Base-by-base conservation (phyloP, 371 early-diverging fungal genomes). In the Mucor irregularis region DNA sequence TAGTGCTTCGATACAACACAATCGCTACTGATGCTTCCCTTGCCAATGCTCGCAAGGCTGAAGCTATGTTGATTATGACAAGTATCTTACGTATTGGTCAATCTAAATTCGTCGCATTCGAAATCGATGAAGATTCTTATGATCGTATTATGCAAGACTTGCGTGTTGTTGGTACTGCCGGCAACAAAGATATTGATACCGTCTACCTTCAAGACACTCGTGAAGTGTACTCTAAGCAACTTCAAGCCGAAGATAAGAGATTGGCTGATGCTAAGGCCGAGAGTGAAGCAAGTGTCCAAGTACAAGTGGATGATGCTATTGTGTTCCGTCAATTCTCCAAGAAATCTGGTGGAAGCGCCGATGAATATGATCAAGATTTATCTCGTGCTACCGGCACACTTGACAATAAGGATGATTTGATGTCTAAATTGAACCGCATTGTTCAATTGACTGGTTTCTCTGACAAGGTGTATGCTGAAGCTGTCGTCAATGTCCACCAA, bases 391-490 rank as follows among this genome's bases (percentile, higher is more conserved):
- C 93, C 5, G 97, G 95, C 13, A 65, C 81, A 9, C 76, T 75
- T 14, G 87, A 88, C 48, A 65, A 79, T 56, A 86, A 82, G 54
- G 89, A 90, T 46, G 88, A 87, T 55, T 71, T 88, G 49, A 86
- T 91, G 61, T 90, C 94, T 25, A 95, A 95, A 73, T 71, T 94
- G 61, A 90, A 85, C 64, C 87, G 90, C 51, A 91, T 98, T 29
- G 91, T 99, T 21, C 99, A 98, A 74, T 82, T 99, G 43, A 98
- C 99, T 9, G 97, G 92, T 64, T 95, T 94, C 76, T 94, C 97
- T 10, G 99, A 99, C 67, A 93, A 97, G 2, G 93, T 99, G 6
- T 99, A 99, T 67, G 97, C 96, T 3, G 99, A 99, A 80, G 98
- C 97, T 4, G 93, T 96, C 59, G 92, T 98, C 22, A 93, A 83